Evolutionary conservation across 2,329 filamentous ascomycete genomes (phyloP), one percentile per base, ranked within the genome.

Genomic region (Cadophora luteo-olivacea): DNA sequence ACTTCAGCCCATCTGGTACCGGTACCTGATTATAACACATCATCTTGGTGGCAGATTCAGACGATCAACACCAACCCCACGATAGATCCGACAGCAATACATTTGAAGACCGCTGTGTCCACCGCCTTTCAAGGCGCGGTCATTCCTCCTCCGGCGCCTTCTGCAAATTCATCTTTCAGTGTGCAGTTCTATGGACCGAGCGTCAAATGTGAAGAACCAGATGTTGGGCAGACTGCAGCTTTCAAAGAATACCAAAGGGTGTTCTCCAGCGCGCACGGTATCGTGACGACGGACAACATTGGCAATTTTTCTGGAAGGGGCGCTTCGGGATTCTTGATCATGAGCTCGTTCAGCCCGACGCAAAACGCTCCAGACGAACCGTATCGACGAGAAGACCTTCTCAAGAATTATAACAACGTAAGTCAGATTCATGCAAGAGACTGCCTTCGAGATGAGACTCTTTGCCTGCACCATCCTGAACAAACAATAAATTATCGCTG

Each of bases 101-200:
- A 61, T 22, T 7, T 55, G 6, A 45, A 52, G 33, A 63, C 70
- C 36, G 65, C 70, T 14, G 54, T 61, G 12, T 36, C 55, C 1
- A 51, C 67, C 1, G 62, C 64, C 12, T 24, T 57, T 5, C 49
- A 48, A 11, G 62, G 65, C 33, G 52, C 41, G 0, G 51, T 70
- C 4, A 52, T 70, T 32, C 68, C 69, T 4, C 41, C 51, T 9
- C 41, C 61, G 38, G 55, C 70, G 0, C 67, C 71, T 0, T 60
- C 38, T 19, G 38, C 55, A 7, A 69, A 72, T 55, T 69, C 68
- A 16, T 68, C 70, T n/a, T 73, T 66, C 29, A 57, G 36, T 16
- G 52, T 69, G 1, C 55, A 70, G 16, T 73, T 72, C 33, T 67
- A 70, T 58, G 72, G 72, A 9, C 72, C 72, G 11, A 64, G 64